Evolutionary conservation across 2,329 filamentous ascomycete species (phyloP).

Genomic region (Basipetospora sp.): DNA sequence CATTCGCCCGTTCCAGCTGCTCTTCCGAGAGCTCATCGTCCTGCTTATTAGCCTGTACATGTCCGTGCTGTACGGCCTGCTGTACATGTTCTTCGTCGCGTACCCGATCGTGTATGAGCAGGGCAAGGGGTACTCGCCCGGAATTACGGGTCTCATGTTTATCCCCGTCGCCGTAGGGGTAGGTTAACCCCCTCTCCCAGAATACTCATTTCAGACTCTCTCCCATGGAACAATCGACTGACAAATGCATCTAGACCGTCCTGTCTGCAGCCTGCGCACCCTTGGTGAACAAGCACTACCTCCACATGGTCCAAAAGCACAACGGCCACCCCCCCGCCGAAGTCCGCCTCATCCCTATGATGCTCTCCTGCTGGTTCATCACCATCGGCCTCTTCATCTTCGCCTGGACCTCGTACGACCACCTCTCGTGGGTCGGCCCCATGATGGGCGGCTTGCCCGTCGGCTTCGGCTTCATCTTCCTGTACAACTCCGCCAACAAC

Average conservation of each 20-base stretch:
- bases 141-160: constrained; percentile 72
- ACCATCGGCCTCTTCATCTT: constrained; percentile 44
- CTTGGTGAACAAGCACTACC: constrained; percentile 67
- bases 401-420: constrained; percentile 48
- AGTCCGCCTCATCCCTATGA: constrained; percentile 67
- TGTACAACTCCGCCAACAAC: constrained; percentile 68
- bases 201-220: not conserved
- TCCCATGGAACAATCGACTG: too few species aligned
- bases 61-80: constrained; percentile 60
- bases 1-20: constrained; percentile 68
- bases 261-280: constrained; percentile 52
- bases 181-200: not conserved
- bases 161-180: constrained; percentile 65
- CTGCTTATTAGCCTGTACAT: constrained; percentile 75
- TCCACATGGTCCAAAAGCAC: constrained; percentile 45
- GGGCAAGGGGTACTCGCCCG: constrained; percentile 63
- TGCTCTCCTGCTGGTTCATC: constrained; percentile 59
- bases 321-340: constrained; percentile 65
- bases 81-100: constrained; percentile 67
- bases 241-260: constrained; percentile 38
- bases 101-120: constrained; percentile 58
- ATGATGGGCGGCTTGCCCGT: constrained; percentile 56
- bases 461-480: constrained; percentile 70
- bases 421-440: constrained; percentile 56
- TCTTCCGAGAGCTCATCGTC: constrained; percentile 74